A percentile compares a stretch with the other conserved stretches of the same genome.
phyloP scores from a whole-genome alignment of 768 basidiomycete species.

The Podaxis sp. region DNA sequence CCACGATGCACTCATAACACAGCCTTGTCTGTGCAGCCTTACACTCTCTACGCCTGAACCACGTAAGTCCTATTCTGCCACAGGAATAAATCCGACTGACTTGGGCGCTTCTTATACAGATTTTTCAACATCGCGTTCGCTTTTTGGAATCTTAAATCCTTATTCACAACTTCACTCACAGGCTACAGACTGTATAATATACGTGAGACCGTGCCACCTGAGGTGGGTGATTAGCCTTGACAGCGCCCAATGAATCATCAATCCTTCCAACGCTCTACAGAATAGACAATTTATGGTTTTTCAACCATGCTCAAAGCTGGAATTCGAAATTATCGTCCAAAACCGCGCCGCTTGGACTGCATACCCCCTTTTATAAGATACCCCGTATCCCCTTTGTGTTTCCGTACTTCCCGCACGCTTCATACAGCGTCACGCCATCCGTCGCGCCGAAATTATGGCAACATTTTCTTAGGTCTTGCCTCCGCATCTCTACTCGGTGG shows the following conservation, averaged over 20 bases:
- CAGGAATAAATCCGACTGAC: neutral
- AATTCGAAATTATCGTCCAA: neutral
- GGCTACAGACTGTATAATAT: neutral
- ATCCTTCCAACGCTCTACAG: neutral
- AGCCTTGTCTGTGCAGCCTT: neutral
- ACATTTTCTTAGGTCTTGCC: neutral
- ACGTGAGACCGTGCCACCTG: neutral
- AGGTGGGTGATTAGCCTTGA: neutral
- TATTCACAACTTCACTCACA: neutral
- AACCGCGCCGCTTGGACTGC: neutral
- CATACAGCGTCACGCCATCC: neutral
- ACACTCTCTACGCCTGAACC: neutral
- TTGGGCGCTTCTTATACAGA: neutral
- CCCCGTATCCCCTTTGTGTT: neutral
- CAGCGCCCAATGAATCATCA: neutral
- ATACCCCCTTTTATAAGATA: neutral
- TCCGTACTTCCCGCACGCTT: neutral
- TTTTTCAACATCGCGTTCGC: neutral
- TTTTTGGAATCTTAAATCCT: neutral
- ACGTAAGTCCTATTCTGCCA: neutral
- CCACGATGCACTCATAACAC: constrained; percentile 10
- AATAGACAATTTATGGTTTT: neutral
- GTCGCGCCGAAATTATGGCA: neutral
- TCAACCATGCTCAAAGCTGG: neutral
- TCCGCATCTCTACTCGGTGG: neutral